Evolutionary conservation across 208 protist species (phyloP), one percentile per base, ranked within the genome.

Genomic region (Endotrypanum monterogeii): DNA sequence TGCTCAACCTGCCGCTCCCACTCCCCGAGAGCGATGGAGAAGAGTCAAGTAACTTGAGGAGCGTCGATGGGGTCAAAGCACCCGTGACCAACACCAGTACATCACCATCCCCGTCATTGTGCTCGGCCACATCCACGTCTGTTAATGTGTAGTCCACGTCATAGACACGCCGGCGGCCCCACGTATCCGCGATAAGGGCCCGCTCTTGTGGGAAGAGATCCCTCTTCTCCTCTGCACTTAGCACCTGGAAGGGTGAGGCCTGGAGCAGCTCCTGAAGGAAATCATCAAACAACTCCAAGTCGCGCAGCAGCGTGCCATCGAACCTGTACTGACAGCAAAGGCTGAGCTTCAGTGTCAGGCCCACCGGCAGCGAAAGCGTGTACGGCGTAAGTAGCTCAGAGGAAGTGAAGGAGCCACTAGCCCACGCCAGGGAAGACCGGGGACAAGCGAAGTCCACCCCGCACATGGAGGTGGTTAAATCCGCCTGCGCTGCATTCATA

Each of bases 281-380:
- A 14, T 52, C 44, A 61, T 92, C 84, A 73, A 96, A 97, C 50
- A 90, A 55, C n/a, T 56, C 82, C 3, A 50, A 70, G 60, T 84
- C 80, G 12, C 85, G 87, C 67, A 97, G 84, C 60, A 94, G 58
- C 2, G 58, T 63, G 25, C 91, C 89, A 61, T 91, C 74, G 67
- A 89, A 97, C 35, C 79, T 73, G 80, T 97, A 97, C 2, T 82
- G 82, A 68, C 93, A 97, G 70, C 91, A 97, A 28, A 97, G 80
- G 62, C 84, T 92, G 11, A 97, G 68, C 79, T 89, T 84, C 37
- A 97, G 78, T 46, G 83, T 83, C 28, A 94, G 65, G 50, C 89
- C 86, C 0, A 86, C 71, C 11, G 79, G 77, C 3, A 88, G 50
- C 16, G 83, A 41, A 25, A 97, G 87, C 65, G 77, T 94, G 51